phyloP scores from a whole-genome alignment of 176 grass and related monocot species.

The Otatea glauca region DNA sequence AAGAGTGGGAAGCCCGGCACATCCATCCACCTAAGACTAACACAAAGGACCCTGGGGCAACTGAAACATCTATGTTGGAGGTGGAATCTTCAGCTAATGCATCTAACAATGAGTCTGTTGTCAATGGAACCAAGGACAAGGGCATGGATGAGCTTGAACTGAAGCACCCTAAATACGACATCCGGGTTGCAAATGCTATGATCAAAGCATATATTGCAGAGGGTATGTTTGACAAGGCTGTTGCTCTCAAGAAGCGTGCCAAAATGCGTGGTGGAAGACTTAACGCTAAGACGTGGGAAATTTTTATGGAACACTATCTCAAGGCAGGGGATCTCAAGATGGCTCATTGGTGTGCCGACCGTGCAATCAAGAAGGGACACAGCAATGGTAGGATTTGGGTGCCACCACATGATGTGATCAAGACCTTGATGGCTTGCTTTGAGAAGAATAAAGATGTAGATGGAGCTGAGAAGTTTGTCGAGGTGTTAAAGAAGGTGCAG shows the following conservation, averaged over 20 bases:
- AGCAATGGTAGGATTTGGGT: slow-evolving; percentile 71
- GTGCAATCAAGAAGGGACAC: slow-evolving; percentile 88
- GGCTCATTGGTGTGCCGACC: slow-evolving; percentile 73
- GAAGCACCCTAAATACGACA: slow-evolving; percentile 72
- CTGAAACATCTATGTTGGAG: slow-evolving; percentile 13
- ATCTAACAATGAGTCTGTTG: slow-evolving; percentile 26
- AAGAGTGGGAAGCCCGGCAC: slow-evolving; percentile 73
- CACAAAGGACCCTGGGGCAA: background rate
- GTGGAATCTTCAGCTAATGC: slow-evolving; percentile 33
- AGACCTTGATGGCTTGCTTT: slow-evolving; percentile 69
- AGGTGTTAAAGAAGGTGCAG: slow-evolving; percentile 61
- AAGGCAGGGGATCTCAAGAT: slow-evolving; percentile 75
- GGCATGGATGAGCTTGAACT: background rate
- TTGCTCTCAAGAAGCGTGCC: slow-evolving; percentile 69
- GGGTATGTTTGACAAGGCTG: slow-evolving; percentile 80
- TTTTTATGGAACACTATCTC: slow-evolving; percentile 88
- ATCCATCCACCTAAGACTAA: slow-evolving; percentile 51
- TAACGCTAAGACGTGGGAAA: slow-evolving; percentile 91
- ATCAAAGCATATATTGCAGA: slow-evolving; percentile 89
- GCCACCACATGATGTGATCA: slow-evolving; percentile 46
- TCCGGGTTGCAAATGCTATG: slow-evolving; percentile 86
- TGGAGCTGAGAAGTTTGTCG: slow-evolving; percentile 69
- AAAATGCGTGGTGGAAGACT: slow-evolving; percentile 76
- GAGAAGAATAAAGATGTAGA: slow-evolving; percentile 67
- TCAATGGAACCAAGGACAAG: slow-evolving; percentile 33